phyloP scores from a whole-genome alignment of 108 stramenopile genomes.

The Nitzschia putrida region DNA sequence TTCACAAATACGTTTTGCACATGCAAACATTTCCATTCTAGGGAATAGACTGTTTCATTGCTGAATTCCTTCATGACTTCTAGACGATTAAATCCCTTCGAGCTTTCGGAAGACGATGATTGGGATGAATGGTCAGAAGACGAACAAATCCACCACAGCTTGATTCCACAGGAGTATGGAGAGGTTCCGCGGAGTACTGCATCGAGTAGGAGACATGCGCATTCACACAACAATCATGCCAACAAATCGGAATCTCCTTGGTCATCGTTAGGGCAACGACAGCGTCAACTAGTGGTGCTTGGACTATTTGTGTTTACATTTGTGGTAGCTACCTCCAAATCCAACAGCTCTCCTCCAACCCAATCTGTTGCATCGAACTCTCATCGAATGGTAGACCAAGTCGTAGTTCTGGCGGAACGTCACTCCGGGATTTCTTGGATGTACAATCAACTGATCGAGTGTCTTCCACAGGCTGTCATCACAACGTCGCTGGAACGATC shows the following conservation, averaged over 20 bases:
- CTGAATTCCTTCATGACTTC: background rate
- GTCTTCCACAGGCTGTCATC: slow-evolving; percentile 43
- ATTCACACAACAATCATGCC: background rate
- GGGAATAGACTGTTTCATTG: background rate
- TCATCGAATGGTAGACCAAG: slow-evolving; percentile 14
- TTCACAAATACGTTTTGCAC: background rate
- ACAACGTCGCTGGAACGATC: slow-evolving; percentile 39
- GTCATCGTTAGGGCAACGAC: background rate
- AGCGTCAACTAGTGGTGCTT: background rate
- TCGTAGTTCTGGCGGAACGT: slow-evolving; percentile 60
- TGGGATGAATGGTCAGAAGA: slow-evolving; percentile 29
- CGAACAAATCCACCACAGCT: slow-evolving; percentile 12
- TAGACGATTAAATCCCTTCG: slow-evolving; percentile 17
- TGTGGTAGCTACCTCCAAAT: background rate
- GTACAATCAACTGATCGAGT: slow-evolving; percentile 38
- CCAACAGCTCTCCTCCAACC: background rate
- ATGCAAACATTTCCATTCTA: background rate
- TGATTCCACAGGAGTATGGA: slow-evolving; percentile 11
- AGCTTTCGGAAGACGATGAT: slow-evolving; percentile 20
- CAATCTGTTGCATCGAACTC: background rate
- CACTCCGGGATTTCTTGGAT: slow-evolving; percentile 57
- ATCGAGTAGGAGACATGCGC: background rate
- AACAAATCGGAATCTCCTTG: background rate
- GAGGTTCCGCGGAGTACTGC: background rate
- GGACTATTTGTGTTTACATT: background rate